Evolutionary conservation across 148 eudicot species (phyloP), one percentile per base, ranked within the genome.

Genomic region (Vaccinium darrowii): DNA sequence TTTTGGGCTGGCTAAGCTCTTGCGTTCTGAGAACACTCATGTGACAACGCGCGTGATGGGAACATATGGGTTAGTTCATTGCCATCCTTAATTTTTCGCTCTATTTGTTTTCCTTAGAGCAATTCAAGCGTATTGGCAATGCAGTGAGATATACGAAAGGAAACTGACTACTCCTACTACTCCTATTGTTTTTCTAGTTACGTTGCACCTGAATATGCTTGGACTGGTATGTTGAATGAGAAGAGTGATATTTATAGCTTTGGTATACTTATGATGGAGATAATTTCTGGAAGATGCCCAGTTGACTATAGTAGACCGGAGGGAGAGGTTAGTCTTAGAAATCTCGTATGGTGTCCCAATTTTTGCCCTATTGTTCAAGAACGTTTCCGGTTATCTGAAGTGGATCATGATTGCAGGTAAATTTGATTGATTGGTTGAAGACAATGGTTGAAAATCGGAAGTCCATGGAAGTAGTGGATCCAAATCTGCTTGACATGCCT

Each of bases 41-140:
- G 95, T 95, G 78, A 95, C 98, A 30, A 95, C 98, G 74, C 97
- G 98, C 58, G 98, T 95, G 60, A 95, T 95, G 98, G 98, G 98
- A 62, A 95, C 98, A 49, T 93, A 93, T 82, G 98, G 98, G 98
- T 95, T 80, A 91, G 92, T 89, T 75, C 27, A 36, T 81, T 81
- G 53, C 30, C 43, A 12, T 23, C 3, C 15, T 73, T 27, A 53
- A 67, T 19, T 43, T 87, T 56, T 63, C 3, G 39, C 18, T 54
- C 27, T 52, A 18, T 7, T 85, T 2, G 60, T 73, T 23, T 79
- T 39, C 33, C 56, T 27, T 16, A 16, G 7, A 69, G 79, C 25
- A 13, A 74, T 43, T n/a, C 72, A 47, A 36, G 33, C 39, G 36
- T 69, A 19, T 9, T 50, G 25, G 56, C 53, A 18, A 1, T 52